Evolutionary conservation across 2,329 filamentous ascomycete genomes (phyloP).

Genomic region (Diplodia mutila): DNA sequence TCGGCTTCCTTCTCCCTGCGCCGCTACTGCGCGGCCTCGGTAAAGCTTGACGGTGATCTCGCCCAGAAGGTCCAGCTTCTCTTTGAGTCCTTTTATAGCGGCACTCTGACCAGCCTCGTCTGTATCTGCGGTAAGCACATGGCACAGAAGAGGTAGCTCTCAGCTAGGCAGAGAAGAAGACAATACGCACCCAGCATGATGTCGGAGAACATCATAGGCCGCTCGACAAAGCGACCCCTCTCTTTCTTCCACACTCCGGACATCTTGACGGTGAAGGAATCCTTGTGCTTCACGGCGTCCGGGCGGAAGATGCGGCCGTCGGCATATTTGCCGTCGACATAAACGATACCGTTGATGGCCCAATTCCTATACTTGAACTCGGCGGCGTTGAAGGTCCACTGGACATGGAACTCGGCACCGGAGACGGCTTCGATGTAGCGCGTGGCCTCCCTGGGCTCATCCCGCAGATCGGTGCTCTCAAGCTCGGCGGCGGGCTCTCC

Average conservation of each 20-base stretch:
- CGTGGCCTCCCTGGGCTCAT: conserved; percentile 24
- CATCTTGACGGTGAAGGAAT: conserved; percentile 19
- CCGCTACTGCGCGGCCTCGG: not conserved
- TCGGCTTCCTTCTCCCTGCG: conserved; percentile 3
- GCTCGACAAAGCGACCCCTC: not conserved
- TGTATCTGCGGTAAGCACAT: not conserved
- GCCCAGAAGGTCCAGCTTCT: conserved; percentile 14
- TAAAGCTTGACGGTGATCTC: conserved; percentile 17
- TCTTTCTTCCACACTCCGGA: conserved; percentile 16
- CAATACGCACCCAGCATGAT: conserved; percentile 3
- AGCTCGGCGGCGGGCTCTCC: conserved; percentile 34
- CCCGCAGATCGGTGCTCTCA: conserved; percentile 29
- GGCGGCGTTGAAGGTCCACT: conserved; percentile 24
- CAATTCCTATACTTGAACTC: conserved; percentile 26
- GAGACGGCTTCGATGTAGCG: conserved; percentile 41
- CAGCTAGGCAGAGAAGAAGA: too few relatives aligned
- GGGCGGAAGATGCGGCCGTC: conserved; percentile 17
- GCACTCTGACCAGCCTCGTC: conserved; percentile 15
- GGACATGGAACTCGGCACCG: conserved; percentile 34
- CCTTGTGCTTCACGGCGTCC: conserved; percentile 9
- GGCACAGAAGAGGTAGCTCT: not conserved
- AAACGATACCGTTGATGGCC: conserved; percentile 27
- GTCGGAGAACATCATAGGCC: conserved; percentile 14
- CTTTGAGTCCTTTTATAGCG: conserved; percentile 9
- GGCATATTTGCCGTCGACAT: conserved; percentile 31